phyloP scores from a whole-genome alignment of 257 asterid species.

The Nyctanthes arbortristis region DNA sequence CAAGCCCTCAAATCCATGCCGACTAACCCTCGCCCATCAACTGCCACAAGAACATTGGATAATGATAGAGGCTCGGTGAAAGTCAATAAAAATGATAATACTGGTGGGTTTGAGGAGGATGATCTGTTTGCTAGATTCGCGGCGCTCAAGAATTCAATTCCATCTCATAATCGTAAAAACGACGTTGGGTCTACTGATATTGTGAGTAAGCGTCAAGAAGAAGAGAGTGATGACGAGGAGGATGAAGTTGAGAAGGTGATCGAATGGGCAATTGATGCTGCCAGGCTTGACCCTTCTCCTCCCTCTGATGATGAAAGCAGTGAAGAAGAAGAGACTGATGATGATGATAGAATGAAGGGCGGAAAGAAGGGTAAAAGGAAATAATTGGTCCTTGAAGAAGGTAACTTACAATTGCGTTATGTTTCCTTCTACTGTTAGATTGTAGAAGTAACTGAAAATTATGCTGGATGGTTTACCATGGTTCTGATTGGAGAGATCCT shows the following conservation, averaged over 20 bases:
- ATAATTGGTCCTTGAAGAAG: slow-evolving; percentile 13
- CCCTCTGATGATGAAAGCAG: slow-evolving; percentile 34
- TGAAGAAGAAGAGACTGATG: background rate
- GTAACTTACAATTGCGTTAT: background rate
- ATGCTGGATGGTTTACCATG: background rate
- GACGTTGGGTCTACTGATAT: background rate
- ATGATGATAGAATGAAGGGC: slow-evolving; percentile 12
- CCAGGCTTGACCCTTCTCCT: slow-evolving; percentile 87
- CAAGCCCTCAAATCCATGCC: slow-evolving; percentile 49
- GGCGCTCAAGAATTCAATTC: slow-evolving; percentile 56
- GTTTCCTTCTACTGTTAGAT: background rate
- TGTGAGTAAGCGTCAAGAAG: slow-evolving; percentile 9
- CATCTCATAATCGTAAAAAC: slow-evolving; percentile 30
- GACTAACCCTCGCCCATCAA: slow-evolving; percentile 14
- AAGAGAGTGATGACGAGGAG: slow-evolving; percentile 34
- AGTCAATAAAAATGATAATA: background rate
- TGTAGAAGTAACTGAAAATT: background rate
- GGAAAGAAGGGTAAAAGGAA: slow-evolving; percentile 26
- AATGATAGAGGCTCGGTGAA: slow-evolving; percentile 7
- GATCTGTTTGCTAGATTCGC: slow-evolving; percentile 68
- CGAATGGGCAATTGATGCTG: slow-evolving; percentile 88
- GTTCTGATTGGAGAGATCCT: background rate
- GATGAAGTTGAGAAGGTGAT: slow-evolving; percentile 89
- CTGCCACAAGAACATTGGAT: background rate
- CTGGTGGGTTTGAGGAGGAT: slow-evolving; percentile 27